These are phyloP conservation scores for Ceriops tagal DNA, from an alignment of 345 rosid genomes.

Conservation along the genomic window DNA sequence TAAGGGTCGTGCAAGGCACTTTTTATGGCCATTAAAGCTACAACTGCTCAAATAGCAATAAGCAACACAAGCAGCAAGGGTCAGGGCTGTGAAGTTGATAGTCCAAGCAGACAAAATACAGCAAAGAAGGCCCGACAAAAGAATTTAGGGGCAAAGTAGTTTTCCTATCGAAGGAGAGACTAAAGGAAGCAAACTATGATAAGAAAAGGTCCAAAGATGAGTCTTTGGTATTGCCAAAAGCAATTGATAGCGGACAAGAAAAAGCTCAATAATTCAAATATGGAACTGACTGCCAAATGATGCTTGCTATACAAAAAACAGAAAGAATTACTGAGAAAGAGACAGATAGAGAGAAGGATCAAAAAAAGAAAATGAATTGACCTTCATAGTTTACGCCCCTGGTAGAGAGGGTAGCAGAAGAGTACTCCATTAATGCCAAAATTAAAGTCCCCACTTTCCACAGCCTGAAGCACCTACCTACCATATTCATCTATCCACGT, in stretches of 20 bases:
- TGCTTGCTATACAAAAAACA: background rate
- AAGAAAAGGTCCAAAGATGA: background rate
- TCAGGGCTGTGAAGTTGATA: background rate
- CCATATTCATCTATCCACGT: slow-evolving; percentile 30
- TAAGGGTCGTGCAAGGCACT: slow-evolving; percentile 75
- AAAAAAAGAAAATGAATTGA: slow-evolving; percentile 26
- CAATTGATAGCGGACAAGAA: slow-evolving; percentile 17
- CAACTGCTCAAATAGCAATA: slow-evolving; percentile 59
- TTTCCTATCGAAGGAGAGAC: background rate
- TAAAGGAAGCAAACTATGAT: background rate
- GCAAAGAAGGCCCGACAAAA: background rate
- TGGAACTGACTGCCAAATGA: background rate
- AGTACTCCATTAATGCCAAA: slow-evolving; percentile 52
- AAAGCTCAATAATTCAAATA: background rate
- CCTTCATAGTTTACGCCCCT: slow-evolving; percentile 97
- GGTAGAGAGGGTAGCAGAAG: slow-evolving; percentile 91
- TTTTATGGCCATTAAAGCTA: slow-evolving; percentile 84
- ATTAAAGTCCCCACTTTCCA: slow-evolving; percentile 54
- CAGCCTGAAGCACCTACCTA: slow-evolving; percentile 34
- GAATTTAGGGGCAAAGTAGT: background rate
- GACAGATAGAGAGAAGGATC: slow-evolving; percentile 2
- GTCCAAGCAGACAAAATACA: background rate
- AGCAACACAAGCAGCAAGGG: background rate
- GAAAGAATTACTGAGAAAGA: background rate
- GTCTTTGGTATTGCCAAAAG: slow-evolving; percentile 1